Percentiles rank a stretch among this genome's conserved stretches.
These are phyloP conservation scores for Metschnikowia noctiluminum DNA, from an alignment of 805 yeast species.

Conservation along the genomic window DNA sequence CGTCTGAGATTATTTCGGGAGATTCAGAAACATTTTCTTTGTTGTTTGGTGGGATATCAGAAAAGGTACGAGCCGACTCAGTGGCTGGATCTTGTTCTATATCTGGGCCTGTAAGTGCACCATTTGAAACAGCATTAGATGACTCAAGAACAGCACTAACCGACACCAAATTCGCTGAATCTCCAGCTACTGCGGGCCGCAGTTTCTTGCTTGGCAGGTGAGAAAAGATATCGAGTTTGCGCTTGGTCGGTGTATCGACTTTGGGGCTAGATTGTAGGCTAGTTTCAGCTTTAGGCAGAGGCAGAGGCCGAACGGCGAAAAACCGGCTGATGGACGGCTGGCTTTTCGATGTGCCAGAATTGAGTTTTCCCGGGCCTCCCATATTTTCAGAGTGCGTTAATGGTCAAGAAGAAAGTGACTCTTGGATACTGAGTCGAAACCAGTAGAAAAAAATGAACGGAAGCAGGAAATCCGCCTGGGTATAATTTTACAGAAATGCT, in stretches of 20 bases:
- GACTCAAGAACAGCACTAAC: too few species aligned
- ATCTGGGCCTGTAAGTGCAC: too few species aligned
- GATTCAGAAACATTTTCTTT: background rate
- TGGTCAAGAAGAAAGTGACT: background rate
- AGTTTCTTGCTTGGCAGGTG: background rate
- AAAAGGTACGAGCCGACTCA: too few species aligned
- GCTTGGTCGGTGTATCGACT: background rate
- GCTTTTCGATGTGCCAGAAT: conserved; percentile 3
- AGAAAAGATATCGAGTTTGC: background rate
- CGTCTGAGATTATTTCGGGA: background rate
- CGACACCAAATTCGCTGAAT: too few species aligned
- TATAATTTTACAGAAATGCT: too few species aligned
- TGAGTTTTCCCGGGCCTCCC: background rate
- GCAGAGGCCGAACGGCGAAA: conserved; percentile 5
- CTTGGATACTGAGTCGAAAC: background rate
- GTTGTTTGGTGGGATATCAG: background rate
- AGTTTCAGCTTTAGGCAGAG: background rate
- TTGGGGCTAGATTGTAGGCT: background rate
- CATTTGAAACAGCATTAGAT: too few species aligned
- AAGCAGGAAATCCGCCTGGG: too few species aligned
- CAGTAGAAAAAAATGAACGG: too few species aligned
- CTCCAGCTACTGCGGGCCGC: background rate
- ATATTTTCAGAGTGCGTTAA: background rate
- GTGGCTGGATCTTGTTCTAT: too few species aligned
- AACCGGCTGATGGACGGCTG: conserved; percentile 16